Conservation (phyloP, 768 basidiomycete genomes). For the Lactarius tabidus region DNA sequence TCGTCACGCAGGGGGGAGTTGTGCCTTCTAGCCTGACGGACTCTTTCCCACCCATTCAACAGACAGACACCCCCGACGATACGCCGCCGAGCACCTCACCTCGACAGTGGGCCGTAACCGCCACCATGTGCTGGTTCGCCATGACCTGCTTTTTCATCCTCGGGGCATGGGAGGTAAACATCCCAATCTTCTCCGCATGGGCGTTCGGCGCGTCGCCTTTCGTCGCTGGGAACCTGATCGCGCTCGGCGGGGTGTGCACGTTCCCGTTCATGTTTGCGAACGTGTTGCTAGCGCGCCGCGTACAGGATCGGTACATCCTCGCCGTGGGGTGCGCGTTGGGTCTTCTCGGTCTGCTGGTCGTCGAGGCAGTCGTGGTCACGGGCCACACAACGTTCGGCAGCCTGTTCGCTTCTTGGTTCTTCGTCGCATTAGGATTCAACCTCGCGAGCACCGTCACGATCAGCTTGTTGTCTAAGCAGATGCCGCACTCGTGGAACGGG, state of each 20-base stretch:
- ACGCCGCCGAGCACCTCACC: slow-evolving; percentile 20
- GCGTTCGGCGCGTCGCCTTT: slow-evolving; percentile 56
- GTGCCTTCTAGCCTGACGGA: not conserved
- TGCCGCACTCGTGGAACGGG: slow-evolving; percentile 59
- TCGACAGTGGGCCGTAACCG: slow-evolving; percentile 49
- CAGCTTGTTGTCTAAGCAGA: slow-evolving; percentile 63
- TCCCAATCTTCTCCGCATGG: slow-evolving; percentile 54
- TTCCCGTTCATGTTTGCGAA: slow-evolving; percentile 67
- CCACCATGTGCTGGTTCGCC: slow-evolving; percentile 67
- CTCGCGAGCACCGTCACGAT: slow-evolving; percentile 66
- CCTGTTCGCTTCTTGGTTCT: slow-evolving; percentile 48
- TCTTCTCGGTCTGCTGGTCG: slow-evolving; percentile 47
- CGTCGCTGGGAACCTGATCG: slow-evolving; percentile 66
- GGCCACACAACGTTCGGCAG: slow-evolving; percentile 43
- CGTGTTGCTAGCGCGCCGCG: slow-evolving; percentile 50
- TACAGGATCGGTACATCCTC: slow-evolving; percentile 59
- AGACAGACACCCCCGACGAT: slow-evolving; percentile 16
- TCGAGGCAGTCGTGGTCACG: slow-evolving; percentile 43
- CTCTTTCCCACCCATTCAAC: slow-evolving; percentile 1
- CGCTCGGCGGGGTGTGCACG: slow-evolving; percentile 55
- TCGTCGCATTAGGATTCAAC: slow-evolving; percentile 69
- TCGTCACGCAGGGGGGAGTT: not conserved
- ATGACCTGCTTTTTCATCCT: slow-evolving; percentile 70
- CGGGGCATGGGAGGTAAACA: slow-evolving; percentile 64
- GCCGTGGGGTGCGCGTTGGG: slow-evolving; percentile 51